phyloP scores from a whole-genome alignment of 208 protist species.

The Trypanosoma caninum region DNA sequence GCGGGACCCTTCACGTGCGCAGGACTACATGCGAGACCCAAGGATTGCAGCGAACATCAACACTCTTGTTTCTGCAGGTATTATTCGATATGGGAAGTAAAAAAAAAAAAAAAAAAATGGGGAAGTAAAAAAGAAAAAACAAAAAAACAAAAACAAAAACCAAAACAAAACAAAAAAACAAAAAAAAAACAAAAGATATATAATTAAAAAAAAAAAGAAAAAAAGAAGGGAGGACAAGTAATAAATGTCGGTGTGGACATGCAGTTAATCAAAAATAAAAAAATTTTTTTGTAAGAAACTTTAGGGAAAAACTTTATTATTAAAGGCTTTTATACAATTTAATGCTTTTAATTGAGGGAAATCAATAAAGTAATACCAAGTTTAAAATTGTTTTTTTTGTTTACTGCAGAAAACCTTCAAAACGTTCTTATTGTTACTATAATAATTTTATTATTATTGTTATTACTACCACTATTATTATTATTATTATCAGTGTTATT shows the following conservation, averaged over 20 bases:
- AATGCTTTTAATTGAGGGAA: too few species aligned
- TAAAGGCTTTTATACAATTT: too few species aligned
- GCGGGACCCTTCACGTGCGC: constrained; percentile 80
- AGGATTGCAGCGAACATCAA: constrained; percentile 91
- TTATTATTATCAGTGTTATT: neutral
- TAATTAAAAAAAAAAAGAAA: neutral
- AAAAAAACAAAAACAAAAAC: neutral
- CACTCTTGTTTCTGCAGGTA: constrained; percentile 95
- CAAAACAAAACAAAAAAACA: constrained; percentile 4
- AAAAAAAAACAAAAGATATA: neutral
- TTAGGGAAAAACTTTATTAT: too few species aligned
- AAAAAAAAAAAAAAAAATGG: constrained; percentile 1
- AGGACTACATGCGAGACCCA: constrained; percentile 94
- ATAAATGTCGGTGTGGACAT: too few species aligned
- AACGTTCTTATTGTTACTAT: neutral
- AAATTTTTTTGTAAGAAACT: neutral
- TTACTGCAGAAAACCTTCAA: too few species aligned
- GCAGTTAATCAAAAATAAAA: constrained; percentile 10
- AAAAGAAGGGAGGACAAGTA: too few species aligned
- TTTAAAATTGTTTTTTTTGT: too few species aligned
- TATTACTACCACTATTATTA: constrained; percentile 1
- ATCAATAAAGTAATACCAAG: too few species aligned
- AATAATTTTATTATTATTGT: constrained; percentile 8
- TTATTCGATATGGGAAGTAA: constrained; percentile 87
- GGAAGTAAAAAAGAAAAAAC: neutral